Evolutionary conservation across 768 basidiomycete species (phyloP), one percentile per base, ranked within the genome.

Genomic region (Tulasnella sp.): DNA sequence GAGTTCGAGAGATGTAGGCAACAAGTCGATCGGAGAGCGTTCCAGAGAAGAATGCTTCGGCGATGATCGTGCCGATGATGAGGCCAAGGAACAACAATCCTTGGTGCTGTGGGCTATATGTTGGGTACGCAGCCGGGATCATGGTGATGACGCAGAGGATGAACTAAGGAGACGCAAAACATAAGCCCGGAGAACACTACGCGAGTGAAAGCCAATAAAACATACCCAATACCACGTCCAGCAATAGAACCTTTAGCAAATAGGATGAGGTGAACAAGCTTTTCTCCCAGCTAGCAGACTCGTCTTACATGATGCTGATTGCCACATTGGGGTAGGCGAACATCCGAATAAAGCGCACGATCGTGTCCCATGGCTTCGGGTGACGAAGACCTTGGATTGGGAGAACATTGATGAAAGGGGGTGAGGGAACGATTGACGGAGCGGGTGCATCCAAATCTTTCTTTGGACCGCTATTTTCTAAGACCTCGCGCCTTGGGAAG

Each of bases 181-280:
- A 78, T 75, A 0, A 44, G 77, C 18, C 21, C 72, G 34, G 48
- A 71, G 36, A 12, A 18, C 1, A 62, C 58, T 3, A 38, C 42
- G 27, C 19, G 24, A 39, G n/a, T 12, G 36, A 39, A 34, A 24
- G 2, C 18, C 27, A 40, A n/a, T 40, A n/a, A n/a, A 74, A 7
- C 14, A 5, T 42, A 81, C 81, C 81, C 79, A 81, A 34, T 81
- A 81, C 81, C 81, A 81, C n/a, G 81, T 72, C 81, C 81, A 81
- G 42, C 81, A 80, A 75, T 80, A 81, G 38, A 81, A 81, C 39
- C 72, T 74, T 31, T 38, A 5, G 6, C 38, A 24, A 74, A 39
- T 46, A 36, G 38, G 36, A 68, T 68, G 18, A 16, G 34, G 62
- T 68, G 14, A 68, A 31, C 31, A 27, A 68, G 24, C n/a, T 14